Percentiles rank a stretch among this genome's conserved stretches.
Evolutionary conservation across 2,329 filamentous ascomycete species (phyloP).

Genomic region (Huntiella omanensis): DNA sequence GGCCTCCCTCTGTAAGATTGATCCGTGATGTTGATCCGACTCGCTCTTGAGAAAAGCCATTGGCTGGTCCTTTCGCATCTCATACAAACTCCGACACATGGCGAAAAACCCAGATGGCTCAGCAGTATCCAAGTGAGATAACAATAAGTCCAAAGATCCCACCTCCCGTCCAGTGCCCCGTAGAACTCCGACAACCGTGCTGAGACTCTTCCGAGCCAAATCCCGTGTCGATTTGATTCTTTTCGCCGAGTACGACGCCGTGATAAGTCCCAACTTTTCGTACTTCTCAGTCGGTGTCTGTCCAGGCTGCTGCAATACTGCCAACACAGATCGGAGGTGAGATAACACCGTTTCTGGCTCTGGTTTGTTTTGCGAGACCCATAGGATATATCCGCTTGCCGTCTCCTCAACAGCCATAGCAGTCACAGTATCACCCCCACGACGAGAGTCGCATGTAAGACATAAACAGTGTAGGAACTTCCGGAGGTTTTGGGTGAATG

Average conservation of each 20-base stretch:
- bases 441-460: slow-evolving; percentile 27
- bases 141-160: no score
- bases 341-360: neutral
- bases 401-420: slow-evolving; percentile 24
- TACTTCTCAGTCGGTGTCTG: neutral
- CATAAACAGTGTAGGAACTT: slow-evolving; percentile 22
- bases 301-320: neutral
- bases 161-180: neutral
- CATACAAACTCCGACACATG: neutral
- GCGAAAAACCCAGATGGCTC: neutral
- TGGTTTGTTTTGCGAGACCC: slow-evolving; percentile 24
- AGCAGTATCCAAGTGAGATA: no score
- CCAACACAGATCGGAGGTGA: neutral
- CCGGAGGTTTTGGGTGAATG: neutral
- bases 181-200: neutral
- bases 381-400: slow-evolving; percentile 20
- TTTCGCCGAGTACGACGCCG: neutral
- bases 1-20: neutral
- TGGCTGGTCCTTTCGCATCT: neutral
- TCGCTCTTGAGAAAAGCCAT: neutral
- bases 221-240: neutral
- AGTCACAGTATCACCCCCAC: slow-evolving; percentile 26
- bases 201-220: neutral
- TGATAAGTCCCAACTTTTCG: neutral
- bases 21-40: neutral